phyloP scores from a whole-genome alignment of 164 flowering plant species.

The Euptelea pleiosperma region DNA sequence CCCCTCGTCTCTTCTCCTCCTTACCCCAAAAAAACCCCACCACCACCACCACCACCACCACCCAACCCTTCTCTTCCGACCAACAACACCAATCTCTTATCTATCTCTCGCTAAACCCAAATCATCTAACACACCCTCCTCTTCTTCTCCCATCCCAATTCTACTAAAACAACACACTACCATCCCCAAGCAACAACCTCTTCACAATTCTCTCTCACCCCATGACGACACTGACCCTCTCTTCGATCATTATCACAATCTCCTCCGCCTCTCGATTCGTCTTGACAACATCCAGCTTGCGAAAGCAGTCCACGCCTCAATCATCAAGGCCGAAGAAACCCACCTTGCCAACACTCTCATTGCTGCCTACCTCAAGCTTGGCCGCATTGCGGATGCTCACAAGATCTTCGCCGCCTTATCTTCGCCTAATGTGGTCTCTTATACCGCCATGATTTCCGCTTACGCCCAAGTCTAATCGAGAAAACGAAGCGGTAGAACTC shows the following conservation, averaged over 20 bases:
- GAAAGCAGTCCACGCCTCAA: slow-evolving; percentile 49
- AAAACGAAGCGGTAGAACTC: slow-evolving; percentile 43
- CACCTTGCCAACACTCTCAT: slow-evolving; percentile 43
- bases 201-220: background rate
- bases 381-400: slow-evolving; percentile 38
- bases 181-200: slow-evolving; percentile 11
- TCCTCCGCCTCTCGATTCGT: slow-evolving; percentile 48
- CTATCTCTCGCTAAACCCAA: slow-evolving; percentile 16
- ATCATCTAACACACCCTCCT: slow-evolving; percentile 2
- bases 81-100: slow-evolving; percentile 4
- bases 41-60: slow-evolving; percentile 6
- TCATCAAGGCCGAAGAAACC: slow-evolving; percentile 40
- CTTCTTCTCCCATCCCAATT: slow-evolving; percentile 2
- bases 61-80: background rate
- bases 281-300: slow-evolving; percentile 37
- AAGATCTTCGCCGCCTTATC: slow-evolving; percentile 35
- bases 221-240: slow-evolving; percentile 3
- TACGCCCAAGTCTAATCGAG: slow-evolving; percentile 52
- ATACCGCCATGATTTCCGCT: slow-evolving; percentile 54
- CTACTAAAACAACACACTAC: background rate
- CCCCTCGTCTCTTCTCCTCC: slow-evolving; percentile 3
- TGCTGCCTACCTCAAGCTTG: slow-evolving; percentile 49
- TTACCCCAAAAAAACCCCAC: no score
- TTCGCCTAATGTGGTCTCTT: slow-evolving; percentile 60
- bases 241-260: slow-evolving; percentile 17